Conservation (phyloP, 2,329 filamentous ascomycete species). For the Colletotrichum tropicale region DNA sequence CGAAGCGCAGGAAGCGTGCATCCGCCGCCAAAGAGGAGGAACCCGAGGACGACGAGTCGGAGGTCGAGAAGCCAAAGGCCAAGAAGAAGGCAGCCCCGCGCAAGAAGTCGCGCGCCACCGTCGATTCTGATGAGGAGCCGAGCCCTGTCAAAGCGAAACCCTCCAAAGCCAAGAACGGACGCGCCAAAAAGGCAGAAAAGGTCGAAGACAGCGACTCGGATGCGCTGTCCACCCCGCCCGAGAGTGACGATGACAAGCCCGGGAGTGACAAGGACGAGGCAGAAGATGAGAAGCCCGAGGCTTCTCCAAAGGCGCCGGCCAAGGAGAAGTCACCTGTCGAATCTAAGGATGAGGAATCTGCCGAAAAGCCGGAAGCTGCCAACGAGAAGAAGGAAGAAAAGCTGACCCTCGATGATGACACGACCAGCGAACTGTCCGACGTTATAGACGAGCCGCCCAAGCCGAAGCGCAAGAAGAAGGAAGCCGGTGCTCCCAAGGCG, state of each 20-base stretch:
- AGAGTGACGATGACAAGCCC: conserved; percentile 25
- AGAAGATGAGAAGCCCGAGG: conserved; percentile 21
- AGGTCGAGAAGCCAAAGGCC: conserved; percentile 23
- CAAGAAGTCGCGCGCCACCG: conserved; percentile 29
- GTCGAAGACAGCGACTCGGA: conserved; percentile 14
- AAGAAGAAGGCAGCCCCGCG: conserved; percentile 27
- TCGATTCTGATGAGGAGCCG: conserved; percentile 32
- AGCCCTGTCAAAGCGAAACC: conserved; percentile 26
- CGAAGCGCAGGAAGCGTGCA: conserved; percentile 43
- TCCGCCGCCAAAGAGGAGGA: conserved; percentile 36
- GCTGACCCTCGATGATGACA: neutral
- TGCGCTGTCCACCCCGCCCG: neutral
- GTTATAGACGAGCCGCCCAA: conserved; percentile 76
- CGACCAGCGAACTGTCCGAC: conserved; percentile 64
- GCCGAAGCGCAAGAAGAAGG: conserved; percentile 62
- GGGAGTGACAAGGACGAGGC: conserved; percentile 15
- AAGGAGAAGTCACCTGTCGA: neutral
- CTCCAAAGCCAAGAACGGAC: conserved; percentile 16
- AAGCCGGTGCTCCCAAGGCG: conserved; percentile 35
- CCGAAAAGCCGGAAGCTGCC: conserved; percentile 9
- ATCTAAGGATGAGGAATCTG: neutral
- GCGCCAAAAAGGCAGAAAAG: neutral
- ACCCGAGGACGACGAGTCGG: conserved; percentile 22
- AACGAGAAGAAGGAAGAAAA: neutral
- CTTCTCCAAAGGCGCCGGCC: neutral